Conservation (phyloP, 192 early-diverging fungal species). For the Lobosporangium transversale region DNA sequence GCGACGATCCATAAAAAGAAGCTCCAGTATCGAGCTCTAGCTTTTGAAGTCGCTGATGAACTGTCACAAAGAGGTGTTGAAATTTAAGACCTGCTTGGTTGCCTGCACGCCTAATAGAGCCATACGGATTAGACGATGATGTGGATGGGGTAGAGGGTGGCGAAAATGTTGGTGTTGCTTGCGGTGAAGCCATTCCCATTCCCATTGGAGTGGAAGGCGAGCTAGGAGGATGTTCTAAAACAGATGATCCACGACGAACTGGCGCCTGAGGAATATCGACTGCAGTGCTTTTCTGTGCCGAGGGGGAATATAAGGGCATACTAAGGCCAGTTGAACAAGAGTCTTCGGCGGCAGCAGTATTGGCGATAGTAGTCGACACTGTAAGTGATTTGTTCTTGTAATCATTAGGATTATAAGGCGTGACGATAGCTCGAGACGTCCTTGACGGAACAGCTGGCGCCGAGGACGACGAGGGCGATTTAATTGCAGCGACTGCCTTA, state of each 20-base stretch:
- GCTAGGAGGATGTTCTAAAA: background rate
- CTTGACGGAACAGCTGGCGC: background rate
- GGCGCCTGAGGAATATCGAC: slow-evolving; percentile 1
- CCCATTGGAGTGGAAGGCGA: slow-evolving; percentile 11
- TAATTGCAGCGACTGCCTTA: slow-evolving; percentile 46
- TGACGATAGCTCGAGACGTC: slow-evolving; percentile 32
- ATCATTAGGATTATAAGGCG: slow-evolving; percentile 44
- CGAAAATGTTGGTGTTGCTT: background rate
- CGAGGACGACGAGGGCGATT: slow-evolving; percentile 20
- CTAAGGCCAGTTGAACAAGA: background rate
- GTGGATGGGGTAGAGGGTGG: slow-evolving; percentile 9
- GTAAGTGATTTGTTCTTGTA: slow-evolving; percentile 40
- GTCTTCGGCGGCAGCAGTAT: background rate
- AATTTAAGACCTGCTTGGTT: slow-evolving; percentile 52
- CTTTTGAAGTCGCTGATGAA: slow-evolving; percentile 48
- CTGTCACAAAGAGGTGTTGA: slow-evolving; percentile 45
- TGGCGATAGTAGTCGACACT: slow-evolving; percentile 2
- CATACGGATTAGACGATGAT: slow-evolving; percentile 23
- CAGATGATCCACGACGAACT: background rate
- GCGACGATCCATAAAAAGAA: slow-evolving; percentile 27
- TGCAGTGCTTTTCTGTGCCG: background rate
- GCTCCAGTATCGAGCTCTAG: slow-evolving; percentile 37
- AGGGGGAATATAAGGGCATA: slow-evolving; percentile 10
- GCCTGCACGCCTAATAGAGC: slow-evolving; percentile 35
- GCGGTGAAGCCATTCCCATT: slow-evolving; percentile 1